Evolutionary conservation across 2,329 filamentous ascomycete species (phyloP), one percentile per base, ranked within the genome.

Genomic region (Ceratocystis destructans): DNA sequence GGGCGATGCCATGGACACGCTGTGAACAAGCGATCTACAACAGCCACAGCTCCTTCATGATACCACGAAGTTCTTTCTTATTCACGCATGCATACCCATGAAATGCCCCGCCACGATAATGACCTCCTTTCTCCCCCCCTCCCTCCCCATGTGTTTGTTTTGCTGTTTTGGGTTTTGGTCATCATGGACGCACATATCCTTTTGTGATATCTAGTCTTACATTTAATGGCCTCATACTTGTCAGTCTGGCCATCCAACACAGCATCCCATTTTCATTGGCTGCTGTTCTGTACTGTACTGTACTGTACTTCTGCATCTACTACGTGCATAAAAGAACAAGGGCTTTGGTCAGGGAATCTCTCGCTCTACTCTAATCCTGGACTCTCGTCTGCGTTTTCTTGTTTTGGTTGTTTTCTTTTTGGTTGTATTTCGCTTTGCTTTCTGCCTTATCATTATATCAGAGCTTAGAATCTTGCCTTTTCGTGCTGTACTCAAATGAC

Each of bases 1-100:
- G 10, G 44, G 44, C 4, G 61, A 63, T 48, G 61, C 61, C 61
- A 63, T 63, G 61, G 61, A 63, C 25, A 63, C n/a, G 2, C 46
- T 63, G 61, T 63, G 50, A 62, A 63, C 6, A n/a, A 31, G 5
- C 8, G 2, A 17, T 25, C 28, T 7, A 17, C 8, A 33, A 12
- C 33, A 31, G 28, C 53, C 28, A 59, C 33, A 33, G 53, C 53
- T 33, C 5, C 53, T 33, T 59, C 17, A 59, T 59, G 53, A 59
- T 59, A 59, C 53, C 53, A 59, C 53, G 53, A 59, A 17, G 17
- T 50, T 50, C 22, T 7, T 22, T 59, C 53, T 59, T 59, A 28
- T 31, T 33, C 33, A 59, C 28, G 28, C 25, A 31, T 37, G 17
- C 28, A 31, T 37, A 31, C 17, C 28, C 28, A 59, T 31, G 28